Evolutionary conservation across 2,329 filamentous ascomycete genomes (phyloP).

Genomic region (Scedosporium aurantiacum): DNA sequence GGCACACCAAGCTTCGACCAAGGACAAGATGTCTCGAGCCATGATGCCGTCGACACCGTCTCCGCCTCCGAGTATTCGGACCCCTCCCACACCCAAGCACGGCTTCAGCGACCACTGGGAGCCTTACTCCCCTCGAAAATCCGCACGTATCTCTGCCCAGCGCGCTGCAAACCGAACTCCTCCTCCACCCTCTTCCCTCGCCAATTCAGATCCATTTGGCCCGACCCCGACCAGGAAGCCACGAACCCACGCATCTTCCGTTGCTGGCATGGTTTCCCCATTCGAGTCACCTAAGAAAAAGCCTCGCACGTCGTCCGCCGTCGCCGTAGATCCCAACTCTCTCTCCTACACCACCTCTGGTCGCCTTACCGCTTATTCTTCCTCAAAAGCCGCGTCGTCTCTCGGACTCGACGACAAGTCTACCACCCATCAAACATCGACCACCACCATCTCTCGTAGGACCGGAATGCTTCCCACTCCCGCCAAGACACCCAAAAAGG

Average conservation of each 20-base stretch:
- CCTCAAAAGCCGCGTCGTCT: conserved; percentile 30
- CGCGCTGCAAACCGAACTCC: conserved; percentile 42
- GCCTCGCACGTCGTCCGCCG: conserved; percentile 15
- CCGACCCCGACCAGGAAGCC: conserved; percentile 11
- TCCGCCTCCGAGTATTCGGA: conserved; percentile 46
- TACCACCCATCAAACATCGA: conserved; percentile 17
- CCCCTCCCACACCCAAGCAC: conserved; percentile 57
- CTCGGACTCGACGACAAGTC: conserved; percentile 22
- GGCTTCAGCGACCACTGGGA: conserved; percentile 60
- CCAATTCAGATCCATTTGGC: conserved; percentile 9
- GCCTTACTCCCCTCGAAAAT: conserved; percentile 62
- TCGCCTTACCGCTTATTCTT: conserved; percentile 29
- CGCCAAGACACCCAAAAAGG: conserved; percentile 64
- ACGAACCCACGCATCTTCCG: conserved; percentile 7
- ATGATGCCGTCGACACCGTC: conserved; percentile 44
- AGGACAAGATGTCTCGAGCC: conserved; percentile 20
- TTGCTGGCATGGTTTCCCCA: conserved; percentile 16
- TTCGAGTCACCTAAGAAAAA: conserved; percentile 15
- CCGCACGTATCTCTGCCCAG: conserved; percentile 48
- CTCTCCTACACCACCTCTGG: conserved; percentile 14
- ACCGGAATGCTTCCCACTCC: conserved; percentile 63
- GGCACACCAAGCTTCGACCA: conserved; percentile 7
- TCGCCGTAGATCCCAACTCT: conserved; percentile 23
- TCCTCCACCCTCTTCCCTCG: conserved; percentile 32
- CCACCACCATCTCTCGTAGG: conserved; percentile 20